A percentile compares a stretch with the other conserved stretches of the same genome.
Evolutionary conservation across 208 protist species (phyloP).

Genomic region (Trypanosomatidae sp.): DNA sequence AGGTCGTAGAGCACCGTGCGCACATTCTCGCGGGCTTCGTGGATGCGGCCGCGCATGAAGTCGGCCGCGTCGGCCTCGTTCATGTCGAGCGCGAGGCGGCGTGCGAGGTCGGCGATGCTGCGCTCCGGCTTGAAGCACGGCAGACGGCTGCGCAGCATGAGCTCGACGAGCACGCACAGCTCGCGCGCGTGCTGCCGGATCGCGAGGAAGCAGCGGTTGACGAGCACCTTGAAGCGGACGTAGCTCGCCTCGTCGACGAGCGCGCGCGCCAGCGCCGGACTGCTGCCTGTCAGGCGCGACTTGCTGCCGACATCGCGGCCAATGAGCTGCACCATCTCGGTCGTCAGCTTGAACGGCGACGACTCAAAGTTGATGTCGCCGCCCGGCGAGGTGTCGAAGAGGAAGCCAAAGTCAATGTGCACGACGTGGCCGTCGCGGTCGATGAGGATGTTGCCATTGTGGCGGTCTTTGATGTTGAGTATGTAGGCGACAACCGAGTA

Average conservation of each 20-base stretch:
- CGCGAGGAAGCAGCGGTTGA: conserved; percentile 74
- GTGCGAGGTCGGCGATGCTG: conserved; percentile 59
- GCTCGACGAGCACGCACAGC: conserved; percentile 71
- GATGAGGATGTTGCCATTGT: conserved; percentile 94
- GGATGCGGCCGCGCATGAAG: conserved; percentile 70
- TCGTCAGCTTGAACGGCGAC: conserved; percentile 89
- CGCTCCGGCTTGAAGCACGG: conserved; percentile 81
- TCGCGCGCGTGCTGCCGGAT: conserved; percentile 66
- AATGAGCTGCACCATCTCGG: conserved; percentile 89
- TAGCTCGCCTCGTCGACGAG: conserved; percentile 79
- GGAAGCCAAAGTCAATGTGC: conserved; percentile 98
- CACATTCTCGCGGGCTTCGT: conserved; percentile 65
- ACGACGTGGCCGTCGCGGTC: conserved; percentile 86
- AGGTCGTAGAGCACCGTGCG: conserved; percentile 73
- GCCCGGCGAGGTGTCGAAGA: conserved; percentile 91
- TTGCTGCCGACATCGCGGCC: conserved; percentile 50
- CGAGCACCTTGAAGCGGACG: conserved; percentile 62
- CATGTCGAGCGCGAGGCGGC: conserved; percentile 55
- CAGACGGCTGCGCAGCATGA: conserved; percentile 77
- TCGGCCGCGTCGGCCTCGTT: conserved; percentile 63
- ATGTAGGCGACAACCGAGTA: conserved; percentile 93
- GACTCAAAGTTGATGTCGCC: conserved; percentile 93
- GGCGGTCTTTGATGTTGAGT: conserved; percentile 91
- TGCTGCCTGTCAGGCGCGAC: conserved; percentile 40
- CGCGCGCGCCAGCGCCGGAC: conserved; percentile 33